Evolutionary conservation across 2,329 filamentous ascomycete genomes (phyloP).

Genomic region (Cercospora citrullina): DNA sequence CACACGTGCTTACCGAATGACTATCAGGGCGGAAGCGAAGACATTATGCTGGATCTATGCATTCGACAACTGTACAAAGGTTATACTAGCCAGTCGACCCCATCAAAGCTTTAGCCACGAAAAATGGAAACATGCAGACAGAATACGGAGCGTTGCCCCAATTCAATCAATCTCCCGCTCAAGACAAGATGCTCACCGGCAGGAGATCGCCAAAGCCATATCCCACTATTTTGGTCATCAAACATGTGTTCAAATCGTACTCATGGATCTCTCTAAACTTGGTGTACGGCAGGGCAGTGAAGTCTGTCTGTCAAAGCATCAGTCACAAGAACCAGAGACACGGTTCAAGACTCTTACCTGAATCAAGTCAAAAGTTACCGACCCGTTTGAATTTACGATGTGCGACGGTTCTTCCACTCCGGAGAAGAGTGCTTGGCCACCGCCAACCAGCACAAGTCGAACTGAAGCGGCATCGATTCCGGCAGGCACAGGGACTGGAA

Average conservation of each 20-base stretch:
- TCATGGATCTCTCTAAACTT: neutral
- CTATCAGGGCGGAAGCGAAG: neutral
- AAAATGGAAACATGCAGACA: no score
- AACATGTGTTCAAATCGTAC: neutral
- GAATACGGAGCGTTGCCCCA: no score
- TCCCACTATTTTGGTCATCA: neutral
- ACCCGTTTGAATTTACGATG: neutral
- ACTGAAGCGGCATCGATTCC: neutral
- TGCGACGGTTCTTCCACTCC: neutral
- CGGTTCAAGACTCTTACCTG: neutral
- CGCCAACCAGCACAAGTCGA: neutral
- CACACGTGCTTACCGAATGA: neutral
- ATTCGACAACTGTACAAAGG: neutral
- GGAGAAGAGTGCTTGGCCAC: neutral
- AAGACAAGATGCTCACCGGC: neutral
- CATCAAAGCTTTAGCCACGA: neutral
- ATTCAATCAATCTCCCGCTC: neutral
- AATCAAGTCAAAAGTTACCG: neutral
- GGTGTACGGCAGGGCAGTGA: neutral
- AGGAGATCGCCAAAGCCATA: neutral
- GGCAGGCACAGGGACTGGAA: neutral
- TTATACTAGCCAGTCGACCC: neutral
- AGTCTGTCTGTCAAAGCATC: neutral
- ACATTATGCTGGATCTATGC: neutral
- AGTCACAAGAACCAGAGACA: neutral